Conservation (phyloP, 192 early-diverging fungal genomes). For the Backusella tarrabulga region DNA sequence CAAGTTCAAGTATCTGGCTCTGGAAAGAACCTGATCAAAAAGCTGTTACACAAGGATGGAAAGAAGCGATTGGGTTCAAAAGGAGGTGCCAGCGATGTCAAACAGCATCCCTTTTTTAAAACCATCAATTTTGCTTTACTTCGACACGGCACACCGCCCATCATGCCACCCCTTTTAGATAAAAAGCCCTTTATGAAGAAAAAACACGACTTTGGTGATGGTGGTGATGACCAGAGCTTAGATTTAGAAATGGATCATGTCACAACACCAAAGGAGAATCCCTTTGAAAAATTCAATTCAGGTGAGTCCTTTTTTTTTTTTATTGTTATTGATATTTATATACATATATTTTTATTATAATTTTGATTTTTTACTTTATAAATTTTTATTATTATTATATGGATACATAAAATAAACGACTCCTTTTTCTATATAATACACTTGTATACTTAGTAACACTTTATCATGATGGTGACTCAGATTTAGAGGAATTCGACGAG, state of each 20-base stretch:
- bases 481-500: conserved; percentile 16
- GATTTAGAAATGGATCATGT: conserved; percentile 60
- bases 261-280: conserved; percentile 40
- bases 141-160: conserved; percentile 80
- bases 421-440: not conserved
- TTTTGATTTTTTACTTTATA: not conserved
- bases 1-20: conserved; percentile 18
- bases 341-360: not conserved
- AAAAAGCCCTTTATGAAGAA: conserved; percentile 12
- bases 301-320: conserved; percentile 25
- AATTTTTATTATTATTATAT: not conserved
- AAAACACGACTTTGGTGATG: conserved; percentile 12
- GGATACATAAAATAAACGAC: not conserved
- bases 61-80: conserved; percentile 81
- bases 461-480: conserved; percentile 56
- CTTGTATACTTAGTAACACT: conserved; percentile 42
- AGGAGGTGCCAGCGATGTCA: conserved; percentile 91
- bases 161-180: conserved; percentile 55
- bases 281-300: conserved; percentile 57
- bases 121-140: conserved; percentile 90
- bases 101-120: conserved; percentile 89
- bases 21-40: conserved; percentile 77
- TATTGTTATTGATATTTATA: not conserved
- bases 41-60: conserved; percentile 89
- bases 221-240: conserved; percentile 51